Base-by-base conservation (phyloP, 2,329 filamentous ascomycete genomes). In the Sporothrix phasma region DNA sequence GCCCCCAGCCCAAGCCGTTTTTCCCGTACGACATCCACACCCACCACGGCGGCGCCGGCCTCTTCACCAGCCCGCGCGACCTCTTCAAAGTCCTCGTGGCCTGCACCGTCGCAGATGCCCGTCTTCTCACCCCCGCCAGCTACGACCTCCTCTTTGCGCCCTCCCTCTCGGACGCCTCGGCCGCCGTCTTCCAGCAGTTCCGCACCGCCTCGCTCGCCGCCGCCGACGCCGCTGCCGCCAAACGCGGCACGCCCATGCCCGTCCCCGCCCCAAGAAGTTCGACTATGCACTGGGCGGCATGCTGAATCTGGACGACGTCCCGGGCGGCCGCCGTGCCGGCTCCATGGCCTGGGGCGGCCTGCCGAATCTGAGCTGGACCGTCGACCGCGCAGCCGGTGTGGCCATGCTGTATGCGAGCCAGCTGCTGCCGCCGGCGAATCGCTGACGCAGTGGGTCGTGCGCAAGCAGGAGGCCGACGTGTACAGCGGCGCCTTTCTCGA, bases 391-490 rank as follows among this genome's bases (percentile, higher is more conserved):
- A 1, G 22, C 34, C 19, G 34, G 37, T 17, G 34, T 58, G 4
- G 53, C 53, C 34, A n/a, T 43, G 11, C 53, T 58, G n/a, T 58
- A 58, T 41, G 53, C 53, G 37, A 58, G 53, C 53, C 53, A 58
- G 53, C 19, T 58, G 53, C 34, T 58, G 53, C 53, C 53, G 11
- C 53, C 53, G 53, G 53, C 5, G 37, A 58, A 6, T 13, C 22
- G 13, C 37, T 58, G 53, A 26, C 37, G 13, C 11, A 34, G 1
- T 43, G 37, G 53, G 13, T 41, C 15, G 53, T 58, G 19, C 53
- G 53, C 3, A 13, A 41, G 22, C 53, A 43, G 13, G 53, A 58
- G 53, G 53, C 53, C 1, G 53, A 58, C 15, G 22, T 58, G 11
- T 58, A 58, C 37, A 58, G 53, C 34, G 37, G 37, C 0, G 53